These are phyloP conservation scores for Raffaelea albimanens DNA, from an alignment of 2,329 filamentous ascomycete genomes.

Conservation along the genomic window DNA sequence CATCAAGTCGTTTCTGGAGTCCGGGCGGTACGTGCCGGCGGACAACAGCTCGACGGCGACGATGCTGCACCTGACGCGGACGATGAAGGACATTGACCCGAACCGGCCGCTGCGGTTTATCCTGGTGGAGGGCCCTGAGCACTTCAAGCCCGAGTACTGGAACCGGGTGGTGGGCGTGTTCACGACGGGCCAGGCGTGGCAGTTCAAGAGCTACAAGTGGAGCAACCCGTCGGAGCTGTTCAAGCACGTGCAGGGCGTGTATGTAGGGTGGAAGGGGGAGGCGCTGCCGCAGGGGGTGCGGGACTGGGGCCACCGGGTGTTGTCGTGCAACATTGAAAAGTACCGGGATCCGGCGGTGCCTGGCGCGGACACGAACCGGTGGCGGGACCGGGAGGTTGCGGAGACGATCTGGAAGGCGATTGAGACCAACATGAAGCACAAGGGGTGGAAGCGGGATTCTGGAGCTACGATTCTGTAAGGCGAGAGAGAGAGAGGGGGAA, in stretches of 20 bases:
- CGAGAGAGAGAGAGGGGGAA: neutral
- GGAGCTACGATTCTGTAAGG: slow-evolving; percentile 45
- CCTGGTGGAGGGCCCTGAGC: slow-evolving; percentile 82
- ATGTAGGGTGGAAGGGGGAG: slow-evolving; percentile 86
- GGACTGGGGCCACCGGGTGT: slow-evolving; percentile 77
- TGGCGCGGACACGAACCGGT: slow-evolving; percentile 46
- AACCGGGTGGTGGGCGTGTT: slow-evolving; percentile 90
- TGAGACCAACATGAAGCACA: slow-evolving; percentile 76
- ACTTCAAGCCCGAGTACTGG: slow-evolving; percentile 99
- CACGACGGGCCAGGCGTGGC: slow-evolving; percentile 95
- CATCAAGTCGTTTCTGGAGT: slow-evolving; percentile 86
- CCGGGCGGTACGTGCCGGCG: slow-evolving; percentile 70
- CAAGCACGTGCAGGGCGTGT: slow-evolving; percentile 76
- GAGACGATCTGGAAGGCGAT: slow-evolving; percentile 87
- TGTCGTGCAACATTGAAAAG: slow-evolving; percentile 73
- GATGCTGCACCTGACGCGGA: slow-evolving; percentile 77
- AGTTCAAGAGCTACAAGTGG: slow-evolving; percentile 99
- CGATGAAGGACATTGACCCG: slow-evolving; percentile 61
- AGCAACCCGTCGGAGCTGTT: slow-evolving; percentile 81
- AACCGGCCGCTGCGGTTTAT: slow-evolving; percentile 80
- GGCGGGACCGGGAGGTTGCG: slow-evolving; percentile 86
- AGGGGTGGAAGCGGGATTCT: slow-evolving; percentile 70
- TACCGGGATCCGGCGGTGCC: slow-evolving; percentile 49
- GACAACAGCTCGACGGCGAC: slow-evolving; percentile 62
- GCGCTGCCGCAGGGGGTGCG: slow-evolving; percentile 67